Evolutionary conservation across 441 rosid species (phyloP), one percentile per base, ranked within the genome.

Genomic region (Breynia disticha): DNA sequence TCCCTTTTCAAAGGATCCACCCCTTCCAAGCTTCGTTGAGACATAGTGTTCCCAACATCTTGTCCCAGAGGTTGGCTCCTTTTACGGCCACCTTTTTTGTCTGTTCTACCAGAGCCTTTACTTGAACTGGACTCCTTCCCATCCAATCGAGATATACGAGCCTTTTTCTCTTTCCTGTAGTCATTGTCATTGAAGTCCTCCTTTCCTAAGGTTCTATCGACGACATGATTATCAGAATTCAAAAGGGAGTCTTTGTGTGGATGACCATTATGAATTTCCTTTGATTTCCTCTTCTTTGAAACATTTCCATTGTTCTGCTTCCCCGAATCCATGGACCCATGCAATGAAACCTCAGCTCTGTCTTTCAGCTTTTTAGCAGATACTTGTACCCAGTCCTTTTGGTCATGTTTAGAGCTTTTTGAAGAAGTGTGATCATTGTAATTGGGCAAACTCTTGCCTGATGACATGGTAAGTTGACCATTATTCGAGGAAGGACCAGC

Each of bases 81-180:
- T 55, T 61, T 61, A 18, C 68, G 78, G 65, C 75, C 61, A 62
- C 72, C 67, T 72, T 72, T 76, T 72, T 67, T 83, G 57, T 82
- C 93, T 15, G 56, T 46, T 71, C 68, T 83, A 48, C 73, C 72
- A 56, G 59, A 73, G 59, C 76, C 75, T 65, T 80, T 81, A 67
- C 83, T 69, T 19, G 65, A 72, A 72, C 76, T 71, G 22, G 81
- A 76, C 49, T 85, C 93, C 66, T 77, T 88, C 53, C 79, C 80
- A 50, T 72, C 87, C 17, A 74, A 65, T 56, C 73, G 76, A 53
- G 79, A 67, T 48, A 59, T 60, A 61, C 79, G 82, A 19, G 76
- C 77, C 70, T 78, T 84, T 81, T 86, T 93, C 54, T 72, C 79
- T 55, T 72, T 82, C 70, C 69, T 74, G 64, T 68, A 63, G 48